Percentiles rank a stretch among this genome's conserved stretches.
These are phyloP conservation scores for Camellia oleifera DNA, from an alignment of 179 eudicot species.

Conservation along the genomic window DNA sequence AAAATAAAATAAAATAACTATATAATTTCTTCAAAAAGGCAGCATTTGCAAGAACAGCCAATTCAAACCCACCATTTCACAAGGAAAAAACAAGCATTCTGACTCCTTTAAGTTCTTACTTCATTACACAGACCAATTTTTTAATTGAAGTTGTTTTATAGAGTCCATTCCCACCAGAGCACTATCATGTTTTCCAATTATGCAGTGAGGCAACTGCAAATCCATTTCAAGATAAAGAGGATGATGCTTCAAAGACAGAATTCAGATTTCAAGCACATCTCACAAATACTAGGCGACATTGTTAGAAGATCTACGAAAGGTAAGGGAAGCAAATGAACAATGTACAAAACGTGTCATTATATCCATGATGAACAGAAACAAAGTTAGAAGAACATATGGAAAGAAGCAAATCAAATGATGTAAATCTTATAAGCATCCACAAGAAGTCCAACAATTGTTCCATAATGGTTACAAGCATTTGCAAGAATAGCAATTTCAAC, in stretches of 20 bases:
- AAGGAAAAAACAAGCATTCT: neutral
- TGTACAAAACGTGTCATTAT: neutral
- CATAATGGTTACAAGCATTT: slow-evolving; percentile 21
- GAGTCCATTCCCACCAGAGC: neutral
- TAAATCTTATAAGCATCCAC: slow-evolving; percentile 23
- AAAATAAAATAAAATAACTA: neutral
- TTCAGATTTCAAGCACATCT: neutral
- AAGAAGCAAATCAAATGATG: neutral
- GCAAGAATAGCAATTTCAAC: slow-evolving; percentile 17
- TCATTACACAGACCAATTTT: neutral
- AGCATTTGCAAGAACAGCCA: neutral
- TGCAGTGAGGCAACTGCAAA: neutral
- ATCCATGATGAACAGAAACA: neutral
- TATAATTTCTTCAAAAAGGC: neutral
- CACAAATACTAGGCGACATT: neutral
- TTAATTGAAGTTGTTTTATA: neutral
- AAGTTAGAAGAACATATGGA: neutral
- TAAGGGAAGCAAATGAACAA: neutral
- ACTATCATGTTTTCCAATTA: too few species aligned
- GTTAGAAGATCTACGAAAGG: neutral
- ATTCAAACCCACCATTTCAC: slow-evolving; percentile 9
- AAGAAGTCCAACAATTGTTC: slow-evolving; percentile 17
- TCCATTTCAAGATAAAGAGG: slow-evolving; percentile 5
- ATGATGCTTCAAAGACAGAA: neutral
- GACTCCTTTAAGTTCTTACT: neutral